Evolutionary conservation across 495 filamentous ascomycete genomes (phyloP), one percentile per base, ranked within the genome.

Genomic region (Xylaria curta): DNA sequence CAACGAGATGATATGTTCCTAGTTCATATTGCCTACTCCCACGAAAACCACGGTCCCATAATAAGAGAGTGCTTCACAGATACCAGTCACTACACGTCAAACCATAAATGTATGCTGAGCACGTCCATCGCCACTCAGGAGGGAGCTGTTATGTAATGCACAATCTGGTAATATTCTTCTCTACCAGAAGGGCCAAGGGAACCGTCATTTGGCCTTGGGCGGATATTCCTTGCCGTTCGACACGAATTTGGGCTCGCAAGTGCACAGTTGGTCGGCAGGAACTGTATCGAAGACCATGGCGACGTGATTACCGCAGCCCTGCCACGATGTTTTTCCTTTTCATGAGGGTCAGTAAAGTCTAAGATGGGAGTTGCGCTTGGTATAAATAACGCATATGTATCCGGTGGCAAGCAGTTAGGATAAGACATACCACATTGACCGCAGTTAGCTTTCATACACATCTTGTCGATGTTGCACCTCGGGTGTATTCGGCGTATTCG

Each of bases 251-350:
- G 90, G 89, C 67, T 83, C 78, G 70, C 91, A 93, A 6, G 84
- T 83, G 76, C 92, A 94, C 80, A 91, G 86, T 36, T 92, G 81
- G 15, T 82, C 76, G 40, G 85, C 81, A 3, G 90, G 86, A 31
- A 93, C 78, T 0, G 77, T 64, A 76, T 92, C 91, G 83, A 94
- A 88, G 13, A 93, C 91, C 1, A 74, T 79, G 19, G 91, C 85
- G 60, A 94, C 85, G 75, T 94, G 92, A 36, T 49, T 78, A 53
- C 92, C 92, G 81, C 92, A 94, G 68, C 92, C 92, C 73, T 80
- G 85, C 92, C 92, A 94, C 61, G 90, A 88, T 68, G 81, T 78
- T 72, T 31, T 92, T 91, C 66, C 87, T 92, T 51, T 38, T 24
- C n/a, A 19, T 26, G 21, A 54, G 58, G 15, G 26, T 19, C 8